phyloP scores from a whole-genome alignment of 1,284 basidiomycete genomes.

The Singerocomus inundabilis region DNA sequence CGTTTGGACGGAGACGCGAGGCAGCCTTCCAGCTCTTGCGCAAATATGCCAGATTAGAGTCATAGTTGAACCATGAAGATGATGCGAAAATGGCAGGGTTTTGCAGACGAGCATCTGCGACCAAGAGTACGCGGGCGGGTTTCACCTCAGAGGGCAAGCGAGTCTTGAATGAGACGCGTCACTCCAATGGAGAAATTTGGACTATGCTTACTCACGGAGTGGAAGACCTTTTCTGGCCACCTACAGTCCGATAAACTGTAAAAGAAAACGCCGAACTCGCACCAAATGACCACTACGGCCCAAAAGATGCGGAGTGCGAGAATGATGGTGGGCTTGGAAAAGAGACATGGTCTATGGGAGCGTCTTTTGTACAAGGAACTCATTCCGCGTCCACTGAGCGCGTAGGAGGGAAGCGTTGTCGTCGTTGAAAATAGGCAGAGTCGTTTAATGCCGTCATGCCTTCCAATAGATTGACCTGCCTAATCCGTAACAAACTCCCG shows the following conservation, averaged over 20 bases:
- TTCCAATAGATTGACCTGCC: not conserved
- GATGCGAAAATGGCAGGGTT: slow-evolving; percentile 60
- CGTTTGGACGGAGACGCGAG: slow-evolving; percentile 61
- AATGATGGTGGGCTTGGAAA: slow-evolving; percentile 25
- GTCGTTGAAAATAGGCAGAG: not conserved
- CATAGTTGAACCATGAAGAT: slow-evolving; percentile 41
- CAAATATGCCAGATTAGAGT: slow-evolving; percentile 59
- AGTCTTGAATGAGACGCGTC: slow-evolving; percentile 14
- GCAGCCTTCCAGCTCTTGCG: slow-evolving; percentile 81
- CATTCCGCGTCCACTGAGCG: slow-evolving; percentile 29
- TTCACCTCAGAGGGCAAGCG: slow-evolving; percentile 5
- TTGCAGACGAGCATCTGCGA: slow-evolving; percentile 82
- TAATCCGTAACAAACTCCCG: slow-evolving; percentile 6
- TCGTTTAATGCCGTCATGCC: slow-evolving; percentile 5
- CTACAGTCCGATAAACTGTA: slow-evolving; percentile 48
- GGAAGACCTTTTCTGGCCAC: slow-evolving; percentile 54
- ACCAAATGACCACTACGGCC: slow-evolving; percentile 63
- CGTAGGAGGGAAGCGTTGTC: not conserved
- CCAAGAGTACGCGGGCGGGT: slow-evolving; percentile 69
- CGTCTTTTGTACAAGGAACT: slow-evolving; percentile 29
- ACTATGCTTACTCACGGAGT: slow-evolving; percentile 27
- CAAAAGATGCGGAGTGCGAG: slow-evolving; percentile 48
- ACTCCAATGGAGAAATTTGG: slow-evolving; percentile 3
- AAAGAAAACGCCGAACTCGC: slow-evolving; percentile 64
- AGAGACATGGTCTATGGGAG: slow-evolving; percentile 21